A percentile compares a stretch with the other conserved stretches of the same genome.
phyloP scores from a whole-genome alignment of 169 alveolate genomes.

The Plasmodium relictum region DNA sequence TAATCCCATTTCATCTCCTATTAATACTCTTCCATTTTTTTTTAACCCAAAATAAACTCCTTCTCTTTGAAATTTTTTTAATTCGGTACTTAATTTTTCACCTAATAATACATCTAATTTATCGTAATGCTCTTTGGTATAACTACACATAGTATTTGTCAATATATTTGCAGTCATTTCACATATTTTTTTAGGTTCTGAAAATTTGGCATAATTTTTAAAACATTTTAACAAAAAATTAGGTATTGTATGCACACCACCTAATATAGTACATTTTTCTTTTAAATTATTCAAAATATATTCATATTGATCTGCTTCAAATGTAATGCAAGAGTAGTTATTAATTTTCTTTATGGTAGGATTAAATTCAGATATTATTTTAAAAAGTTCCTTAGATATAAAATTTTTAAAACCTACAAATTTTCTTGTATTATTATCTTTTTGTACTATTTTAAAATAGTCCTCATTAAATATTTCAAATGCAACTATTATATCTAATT shows the following conservation, averaged over 20 bases:
- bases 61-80: slow-evolving; percentile 93
- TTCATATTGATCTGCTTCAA: slow-evolving; percentile 80
- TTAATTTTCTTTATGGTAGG: slow-evolving; percentile 43
- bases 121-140: slow-evolving; percentile 75
- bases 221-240: slow-evolving; percentile 81
- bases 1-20: slow-evolving; percentile 99
- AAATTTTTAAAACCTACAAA: slow-evolving; percentile 49
- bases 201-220: slow-evolving; percentile 73
- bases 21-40: slow-evolving; percentile 94
- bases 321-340: slow-evolving; percentile 71
- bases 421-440: slow-evolving; percentile 64
- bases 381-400: slow-evolving; percentile 63
- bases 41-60: slow-evolving; percentile 95
- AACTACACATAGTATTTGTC: slow-evolving; percentile 73
- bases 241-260: slow-evolving; percentile 82
- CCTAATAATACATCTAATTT: slow-evolving; percentile 77
- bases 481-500: slow-evolving; percentile 63
- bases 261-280: slow-evolving; percentile 74
- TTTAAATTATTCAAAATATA: slow-evolving; percentile 75
- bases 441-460: slow-evolving; percentile 60
- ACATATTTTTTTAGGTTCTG: slow-evolving; percentile 76
- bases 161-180: slow-evolving; percentile 78
- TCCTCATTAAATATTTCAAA: slow-evolving; percentile 63
- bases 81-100: slow-evolving; percentile 80
- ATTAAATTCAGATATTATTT: slow-evolving; percentile 54